A percentile compares a stretch with the other conserved stretches of the same genome.
These are phyloP conservation scores for Agaricus blazei DNA, from an alignment of 768 basidiomycete species.

Conservation along the genomic window DNA sequence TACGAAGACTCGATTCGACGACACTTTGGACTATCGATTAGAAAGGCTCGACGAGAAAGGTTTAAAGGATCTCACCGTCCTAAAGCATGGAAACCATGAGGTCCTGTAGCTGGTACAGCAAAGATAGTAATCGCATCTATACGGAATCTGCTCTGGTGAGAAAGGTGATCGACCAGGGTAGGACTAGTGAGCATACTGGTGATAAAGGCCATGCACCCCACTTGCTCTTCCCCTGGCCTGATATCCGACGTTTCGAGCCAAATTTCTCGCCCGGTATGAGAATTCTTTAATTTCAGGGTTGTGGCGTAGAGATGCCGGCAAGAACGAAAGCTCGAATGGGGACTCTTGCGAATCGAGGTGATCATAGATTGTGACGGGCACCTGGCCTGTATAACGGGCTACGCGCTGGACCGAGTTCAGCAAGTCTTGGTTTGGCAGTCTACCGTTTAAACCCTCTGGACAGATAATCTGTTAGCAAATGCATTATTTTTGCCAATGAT, in stretches of 20 bases:
- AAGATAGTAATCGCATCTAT: constrained; percentile 94
- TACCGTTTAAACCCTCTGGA: constrained; percentile 90
- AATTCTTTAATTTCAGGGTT: constrained; percentile 45
- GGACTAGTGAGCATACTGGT: constrained; percentile 48
- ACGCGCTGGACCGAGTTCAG: constrained; percentile 78
- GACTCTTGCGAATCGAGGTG: constrained; percentile 50
- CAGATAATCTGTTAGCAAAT: constrained; percentile 10
- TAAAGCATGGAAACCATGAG: constrained; percentile 92
- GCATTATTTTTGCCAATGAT: background rate
- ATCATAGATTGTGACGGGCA: constrained; percentile 81
- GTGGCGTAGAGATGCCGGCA: constrained; percentile 39
- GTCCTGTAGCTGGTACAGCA: constrained; percentile 81
- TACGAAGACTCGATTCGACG: constrained; percentile 83
- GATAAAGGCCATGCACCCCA: constrained; percentile 87
- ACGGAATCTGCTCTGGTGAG: constrained; percentile 56
- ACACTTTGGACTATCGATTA: constrained; percentile 39
- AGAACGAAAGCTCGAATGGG: constrained; percentile 28
- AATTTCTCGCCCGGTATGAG: constrained; percentile 55
- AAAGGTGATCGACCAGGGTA: background rate
- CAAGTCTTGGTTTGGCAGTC: constrained; percentile 93
- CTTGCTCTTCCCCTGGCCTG: constrained; percentile 78
- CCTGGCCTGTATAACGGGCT: constrained; percentile 64
- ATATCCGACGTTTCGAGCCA: constrained; percentile 65
- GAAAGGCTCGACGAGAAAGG: background rate
- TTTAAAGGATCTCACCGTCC: constrained; percentile 56